A percentile compares a stretch with the other conserved stretches of the same genome.
Evolutionary conservation across 1,284 basidiomycete genomes (phyloP).

Genomic region (Cryptococcus sp.): DNA sequence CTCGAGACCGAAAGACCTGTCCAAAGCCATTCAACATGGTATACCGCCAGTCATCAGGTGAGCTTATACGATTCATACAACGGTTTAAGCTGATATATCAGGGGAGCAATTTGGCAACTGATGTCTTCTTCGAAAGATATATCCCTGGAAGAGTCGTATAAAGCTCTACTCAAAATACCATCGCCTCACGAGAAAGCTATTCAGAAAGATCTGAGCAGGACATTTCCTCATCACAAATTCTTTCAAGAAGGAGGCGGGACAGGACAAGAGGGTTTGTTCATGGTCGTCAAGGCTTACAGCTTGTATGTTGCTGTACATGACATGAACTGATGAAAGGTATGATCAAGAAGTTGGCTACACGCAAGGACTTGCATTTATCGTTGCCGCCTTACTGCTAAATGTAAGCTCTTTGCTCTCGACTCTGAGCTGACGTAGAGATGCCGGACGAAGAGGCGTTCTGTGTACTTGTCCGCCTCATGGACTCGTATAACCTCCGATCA

Average conservation of each 20-base stretch:
- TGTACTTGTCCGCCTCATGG: constrained; percentile 93
- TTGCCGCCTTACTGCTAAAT: constrained; percentile 86
- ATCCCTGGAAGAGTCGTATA: constrained; percentile 79
- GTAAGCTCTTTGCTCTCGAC: constrained; percentile 53
- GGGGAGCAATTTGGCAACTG: constrained; percentile 98
- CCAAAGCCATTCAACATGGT: constrained; percentile 84
- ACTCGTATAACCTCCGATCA: constrained; percentile 90
- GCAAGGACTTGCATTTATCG: constrained; percentile 92
- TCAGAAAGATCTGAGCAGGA: constrained; percentile 83
- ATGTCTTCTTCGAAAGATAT: constrained; percentile 93
- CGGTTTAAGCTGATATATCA: constrained; percentile 46
- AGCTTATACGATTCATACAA: background rate
- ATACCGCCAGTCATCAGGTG: constrained; percentile 63
- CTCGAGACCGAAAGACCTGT: constrained; percentile 70
- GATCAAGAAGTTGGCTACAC: constrained; percentile 96
- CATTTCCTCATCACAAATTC: constrained; percentile 96
- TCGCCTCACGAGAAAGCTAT: constrained; percentile 93
- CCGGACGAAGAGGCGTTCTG: constrained; percentile 98
- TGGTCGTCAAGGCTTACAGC: constrained; percentile 96
- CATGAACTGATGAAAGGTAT: constrained; percentile 55
- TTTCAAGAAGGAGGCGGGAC: constrained; percentile 82
- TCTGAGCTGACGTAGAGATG: constrained; percentile 60
- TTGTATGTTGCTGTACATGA: constrained; percentile 54
- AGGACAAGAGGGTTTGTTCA: constrained; percentile 94
- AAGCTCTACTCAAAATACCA: constrained; percentile 73